Conservation (phyloP, 192 early-diverging fungal species). For the Coemansia sp. region DNA sequence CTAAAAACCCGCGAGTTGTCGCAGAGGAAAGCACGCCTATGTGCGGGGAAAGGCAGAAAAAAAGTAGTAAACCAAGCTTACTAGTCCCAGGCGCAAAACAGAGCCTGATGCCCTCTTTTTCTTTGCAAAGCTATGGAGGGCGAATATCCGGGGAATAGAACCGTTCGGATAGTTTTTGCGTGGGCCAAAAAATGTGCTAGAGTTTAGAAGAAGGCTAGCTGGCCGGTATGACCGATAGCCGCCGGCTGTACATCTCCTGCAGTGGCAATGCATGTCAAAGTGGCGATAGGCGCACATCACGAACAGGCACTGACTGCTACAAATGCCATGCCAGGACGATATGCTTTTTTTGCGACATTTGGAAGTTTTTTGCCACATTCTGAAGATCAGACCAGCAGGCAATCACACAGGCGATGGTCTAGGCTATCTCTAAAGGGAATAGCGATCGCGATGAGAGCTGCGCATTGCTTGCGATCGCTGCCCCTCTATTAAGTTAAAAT, state of each 20-base stretch:
- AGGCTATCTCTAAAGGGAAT: background rate
- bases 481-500: background rate
- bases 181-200: background rate
- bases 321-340: background rate
- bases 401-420: background rate
- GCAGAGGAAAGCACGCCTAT: background rate
- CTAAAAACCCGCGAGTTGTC: constrained; percentile 14
- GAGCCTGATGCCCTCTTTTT: background rate
- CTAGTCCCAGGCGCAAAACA: background rate
- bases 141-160: background rate
- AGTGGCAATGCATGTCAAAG: background rate
- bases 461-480: background rate
- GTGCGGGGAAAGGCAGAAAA: background rate
- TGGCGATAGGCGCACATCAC: background rate
- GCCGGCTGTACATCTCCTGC: background rate
- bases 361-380: background rate
- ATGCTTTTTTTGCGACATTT: background rate
- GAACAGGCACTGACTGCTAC: background rate
- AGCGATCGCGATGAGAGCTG: background rate
- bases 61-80: background rate
- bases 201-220: background rate
- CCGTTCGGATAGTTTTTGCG: background rate
- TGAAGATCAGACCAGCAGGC: background rate
- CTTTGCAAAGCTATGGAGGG: background rate
- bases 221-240: background rate